Evolutionary conservation across 2,329 filamentous ascomycete species (phyloP).

Genomic region (Trichoderma koningii): DNA sequence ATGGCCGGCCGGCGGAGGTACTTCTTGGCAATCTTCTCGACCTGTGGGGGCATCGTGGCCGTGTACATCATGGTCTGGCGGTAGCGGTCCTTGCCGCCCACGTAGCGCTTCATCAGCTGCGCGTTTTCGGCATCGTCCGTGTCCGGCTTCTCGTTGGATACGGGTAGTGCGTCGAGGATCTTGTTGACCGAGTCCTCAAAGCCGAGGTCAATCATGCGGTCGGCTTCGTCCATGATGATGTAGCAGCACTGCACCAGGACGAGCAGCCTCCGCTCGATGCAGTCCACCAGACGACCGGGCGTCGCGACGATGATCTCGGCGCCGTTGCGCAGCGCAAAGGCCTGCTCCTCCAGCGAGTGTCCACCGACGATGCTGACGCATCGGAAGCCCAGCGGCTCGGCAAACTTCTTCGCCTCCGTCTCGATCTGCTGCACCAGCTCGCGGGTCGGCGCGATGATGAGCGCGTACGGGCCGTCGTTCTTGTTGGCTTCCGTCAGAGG

Average conservation of each 20-base stretch:
- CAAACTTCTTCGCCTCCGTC: slow-evolving; percentile 89
- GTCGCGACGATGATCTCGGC: slow-evolving; percentile 99
- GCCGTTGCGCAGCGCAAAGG: slow-evolving; percentile 84
- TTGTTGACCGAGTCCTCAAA: slow-evolving; percentile 98
- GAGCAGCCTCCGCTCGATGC: slow-evolving; percentile 87
- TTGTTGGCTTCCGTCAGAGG: slow-evolving; percentile 82
- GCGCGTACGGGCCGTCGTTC: slow-evolving; percentile 94
- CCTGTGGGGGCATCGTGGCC: slow-evolving; percentile 89
- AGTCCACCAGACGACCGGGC: slow-evolving; percentile 93
- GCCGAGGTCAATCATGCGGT: slow-evolving; percentile 97
- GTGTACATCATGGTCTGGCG: slow-evolving; percentile 99
- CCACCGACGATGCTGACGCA: slow-evolving; percentile 98
- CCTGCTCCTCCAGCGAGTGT: slow-evolving; percentile 91
- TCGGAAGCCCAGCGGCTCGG: slow-evolving; percentile 84
- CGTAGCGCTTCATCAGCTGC: slow-evolving; percentile 76
- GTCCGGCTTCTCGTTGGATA: slow-evolving; percentile 93
- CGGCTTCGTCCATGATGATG: slow-evolving; percentile 98
- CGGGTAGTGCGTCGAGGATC: slow-evolving; percentile 91
- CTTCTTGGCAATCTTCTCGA: slow-evolving; percentile 95
- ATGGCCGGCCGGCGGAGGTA: slow-evolving; percentile 92
- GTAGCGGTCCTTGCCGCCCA: slow-evolving; percentile 77
- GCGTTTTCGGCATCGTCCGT: slow-evolving; percentile 87
- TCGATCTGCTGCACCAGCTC: slow-evolving; percentile 98
- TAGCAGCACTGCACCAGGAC: slow-evolving; percentile 97
- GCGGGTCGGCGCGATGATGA: slow-evolving; percentile 93